A percentile compares a stretch with the other conserved stretches of the same genome.
phyloP scores from a whole-genome alignment of 495 filamentous ascomycete species.

The Tuber microsphaerosporum region DNA sequence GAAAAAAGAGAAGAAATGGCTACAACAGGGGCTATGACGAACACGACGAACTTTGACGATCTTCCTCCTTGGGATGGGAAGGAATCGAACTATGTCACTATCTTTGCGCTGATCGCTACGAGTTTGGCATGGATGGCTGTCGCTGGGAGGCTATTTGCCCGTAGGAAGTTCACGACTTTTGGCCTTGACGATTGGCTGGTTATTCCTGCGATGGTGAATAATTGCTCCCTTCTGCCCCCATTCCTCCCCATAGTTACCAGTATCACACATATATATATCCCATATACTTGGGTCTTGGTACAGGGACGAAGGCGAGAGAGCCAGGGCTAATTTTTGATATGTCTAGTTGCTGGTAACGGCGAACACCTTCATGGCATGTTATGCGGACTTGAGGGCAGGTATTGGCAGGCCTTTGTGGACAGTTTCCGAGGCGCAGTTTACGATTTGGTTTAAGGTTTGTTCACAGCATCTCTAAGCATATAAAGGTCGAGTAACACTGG shows the following conservation, averaged over 20 bases:
- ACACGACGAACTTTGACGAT: not conserved
- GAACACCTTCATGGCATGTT: conserved; percentile 6
- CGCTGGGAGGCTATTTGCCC: not conserved
- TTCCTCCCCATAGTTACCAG: not conserved
- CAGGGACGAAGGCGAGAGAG: not conserved
- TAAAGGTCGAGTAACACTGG: not conserved
- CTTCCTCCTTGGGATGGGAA: not conserved
- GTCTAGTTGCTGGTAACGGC: not conserved
- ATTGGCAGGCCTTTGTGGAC: not conserved
- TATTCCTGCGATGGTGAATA: not conserved
- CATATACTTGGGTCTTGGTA: not conserved
- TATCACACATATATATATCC: not conserved
- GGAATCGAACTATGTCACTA: not conserved
- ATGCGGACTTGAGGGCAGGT: not conserved
- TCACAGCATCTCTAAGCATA: not conserved
- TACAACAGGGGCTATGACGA: not conserved
- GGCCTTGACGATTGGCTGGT: not conserved
- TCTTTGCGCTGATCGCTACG: not conserved
- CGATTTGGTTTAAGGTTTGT: not conserved
- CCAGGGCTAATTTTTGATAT: not conserved
- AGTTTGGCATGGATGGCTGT: not conserved
- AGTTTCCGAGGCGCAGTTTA: not conserved
- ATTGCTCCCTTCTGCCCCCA: not conserved
- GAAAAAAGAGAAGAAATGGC: not conserved
- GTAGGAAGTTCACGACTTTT: conserved; percentile 2